Conservation (phyloP, 2,329 filamentous ascomycete genomes). For the Exophiala calicioides region DNA sequence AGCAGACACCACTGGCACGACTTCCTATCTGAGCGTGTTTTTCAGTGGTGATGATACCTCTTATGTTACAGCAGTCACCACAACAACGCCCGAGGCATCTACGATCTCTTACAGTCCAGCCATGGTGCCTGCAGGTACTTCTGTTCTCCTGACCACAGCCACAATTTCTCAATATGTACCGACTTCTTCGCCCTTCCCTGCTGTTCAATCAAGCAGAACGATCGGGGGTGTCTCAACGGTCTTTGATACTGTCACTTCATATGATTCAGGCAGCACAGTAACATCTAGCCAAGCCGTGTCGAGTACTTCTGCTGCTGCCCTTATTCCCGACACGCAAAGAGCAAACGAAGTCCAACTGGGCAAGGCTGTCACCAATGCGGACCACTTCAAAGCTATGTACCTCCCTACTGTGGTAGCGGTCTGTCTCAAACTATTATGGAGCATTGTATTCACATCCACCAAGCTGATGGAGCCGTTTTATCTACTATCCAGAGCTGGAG, state of each 20-base stretch:
- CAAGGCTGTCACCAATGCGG: not conserved
- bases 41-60: no score
- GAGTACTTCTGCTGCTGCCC: not conserved
- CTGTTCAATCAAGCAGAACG: no score
- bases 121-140: no score
- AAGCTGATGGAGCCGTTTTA: slow-evolving; percentile 28
- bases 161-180: no score
- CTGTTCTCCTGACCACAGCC: no score
- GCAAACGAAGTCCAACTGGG: slow-evolving; percentile 9
- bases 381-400: slow-evolving; percentile 23
- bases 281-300: not conserved
- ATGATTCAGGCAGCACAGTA: not conserved
- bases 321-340: slow-evolving; percentile 1
- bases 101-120: no score
- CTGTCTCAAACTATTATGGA: slow-evolving; percentile 15
- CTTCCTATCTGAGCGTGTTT: no score
- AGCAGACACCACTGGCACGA: no score
- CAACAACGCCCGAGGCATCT: no score
- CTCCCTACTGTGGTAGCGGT: slow-evolving; percentile 19
- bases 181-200: no score
- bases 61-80: no score
- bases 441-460: slow-evolving; percentile 12
- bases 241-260: not conserved
- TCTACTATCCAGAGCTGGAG: slow-evolving; percentile 12
- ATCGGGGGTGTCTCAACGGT: not conserved